Conservation (phyloP, 2,329 filamentous ascomycete genomes). For the Rhynchosporium graminicola region DNA sequence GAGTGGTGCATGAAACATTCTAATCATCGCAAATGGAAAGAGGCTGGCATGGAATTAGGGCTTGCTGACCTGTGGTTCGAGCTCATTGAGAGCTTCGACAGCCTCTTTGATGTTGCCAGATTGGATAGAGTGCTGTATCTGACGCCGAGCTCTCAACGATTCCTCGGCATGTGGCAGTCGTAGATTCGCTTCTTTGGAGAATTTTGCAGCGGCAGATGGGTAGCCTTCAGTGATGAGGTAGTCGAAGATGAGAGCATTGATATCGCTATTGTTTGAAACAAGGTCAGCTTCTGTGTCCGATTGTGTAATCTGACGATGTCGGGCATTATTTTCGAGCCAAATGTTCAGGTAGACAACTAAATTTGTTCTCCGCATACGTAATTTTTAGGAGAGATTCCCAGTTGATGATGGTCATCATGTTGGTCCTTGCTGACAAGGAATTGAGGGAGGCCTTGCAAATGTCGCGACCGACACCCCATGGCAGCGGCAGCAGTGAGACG, state of each 20-base stretch:
- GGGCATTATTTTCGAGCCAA: slow-evolving; percentile 28
- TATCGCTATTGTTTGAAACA: slow-evolving; percentile 64
- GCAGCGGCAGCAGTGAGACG: slow-evolving; percentile 42
- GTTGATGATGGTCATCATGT: slow-evolving; percentile 82
- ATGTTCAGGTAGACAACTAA: slow-evolving; percentile 75
- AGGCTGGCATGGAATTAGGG: slow-evolving; percentile 13
- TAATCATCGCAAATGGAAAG: slow-evolving; percentile 76
- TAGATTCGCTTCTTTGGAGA: slow-evolving; percentile 91
- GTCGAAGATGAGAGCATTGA: slow-evolving; percentile 93
- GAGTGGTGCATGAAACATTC: slow-evolving; percentile 99
- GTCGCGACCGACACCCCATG: neutral
- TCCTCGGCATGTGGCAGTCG: slow-evolving; percentile 69
- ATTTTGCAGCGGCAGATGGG: slow-evolving; percentile 86
- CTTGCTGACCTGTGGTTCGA: slow-evolving; percentile 83
- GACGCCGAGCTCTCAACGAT: slow-evolving; percentile 74
- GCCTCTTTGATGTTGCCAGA: slow-evolving; percentile 82
- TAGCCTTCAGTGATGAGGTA: slow-evolving; percentile 97
- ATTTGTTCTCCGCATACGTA: slow-evolving; percentile 81
- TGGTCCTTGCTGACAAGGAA: slow-evolving; percentile 32
- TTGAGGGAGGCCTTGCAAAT: slow-evolving; percentile 15
- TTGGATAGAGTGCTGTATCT: slow-evolving; percentile 84
- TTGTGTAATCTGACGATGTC: neutral
- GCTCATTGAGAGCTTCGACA: slow-evolving; percentile 83
- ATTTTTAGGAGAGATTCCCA: slow-evolving; percentile 99
- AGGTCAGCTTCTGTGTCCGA: slow-evolving; percentile 26